Evolutionary conservation across 2,329 filamentous ascomycete species (phyloP), one percentile per base, ranked within the genome.

Genomic region (Zymoseptoria ardabiliae): DNA sequence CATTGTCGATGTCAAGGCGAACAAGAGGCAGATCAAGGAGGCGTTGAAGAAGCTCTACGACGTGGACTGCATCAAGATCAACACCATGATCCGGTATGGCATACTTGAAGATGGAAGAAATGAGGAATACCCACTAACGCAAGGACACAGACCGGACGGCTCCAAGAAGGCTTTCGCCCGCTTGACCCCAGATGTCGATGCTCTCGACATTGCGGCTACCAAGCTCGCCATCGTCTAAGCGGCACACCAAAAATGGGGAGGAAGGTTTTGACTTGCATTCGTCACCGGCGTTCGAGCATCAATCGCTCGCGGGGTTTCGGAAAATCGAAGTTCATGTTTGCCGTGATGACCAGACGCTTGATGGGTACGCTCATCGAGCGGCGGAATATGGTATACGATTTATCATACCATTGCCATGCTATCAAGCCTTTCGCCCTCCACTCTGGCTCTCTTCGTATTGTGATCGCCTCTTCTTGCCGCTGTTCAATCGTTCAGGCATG

Each of bases 31-130:
- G 84, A 99, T 99, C 83, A 97, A 97, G 86, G 84, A 86, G 74
- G 90, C 93, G 66, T 83, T 99, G 71, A 99, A 97, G 91, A 96
- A 94, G 88, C 88, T 97, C 70, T 99, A 99, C 80, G 94, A 97
- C 79, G 94, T 99, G 70, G 93, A 97, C 76, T 89, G 86, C 72
- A 83, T 97, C 82, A 97, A 97, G 89, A 91, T 99, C 85, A 99
- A 99, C 88, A 99, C 94, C 71, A 86, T 99, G 71, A 92, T 99
- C 84, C 89, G 92, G 89, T 93, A 86, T 61, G 68, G 56, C 10
- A 55, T 45, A 49, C 84, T 75, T 63, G 20, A 20, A 9, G 20
- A 22, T 22, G 9, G 41, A 25, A 54, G 45, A 25, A 10, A 22
- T 30, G 2, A 10, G 19, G 20, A 23, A 58, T 19, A 5, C 2